Conservation (phyloP, 805 yeast species). For the Candida suzukii region DNA sequence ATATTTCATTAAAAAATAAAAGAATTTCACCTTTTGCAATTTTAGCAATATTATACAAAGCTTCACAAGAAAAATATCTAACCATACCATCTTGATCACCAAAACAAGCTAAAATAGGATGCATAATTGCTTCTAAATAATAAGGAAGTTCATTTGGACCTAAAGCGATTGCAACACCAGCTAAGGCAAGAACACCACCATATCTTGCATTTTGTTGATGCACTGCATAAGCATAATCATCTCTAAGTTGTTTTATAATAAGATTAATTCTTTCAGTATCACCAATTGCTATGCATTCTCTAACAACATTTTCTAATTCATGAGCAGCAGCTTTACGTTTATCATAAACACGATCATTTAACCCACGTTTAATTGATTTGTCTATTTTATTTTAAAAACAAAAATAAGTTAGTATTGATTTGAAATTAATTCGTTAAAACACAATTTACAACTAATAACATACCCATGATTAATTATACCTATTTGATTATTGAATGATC, state of each 20-base stretch:
- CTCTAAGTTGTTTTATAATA: slow-evolving; percentile 67
- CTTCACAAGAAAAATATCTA: slow-evolving; percentile 93
- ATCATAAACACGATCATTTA: slow-evolving; percentile 69
- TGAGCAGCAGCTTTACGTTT: slow-evolving; percentile 73
- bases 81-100: slow-evolving; percentile 98
- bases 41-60: slow-evolving; percentile 90
- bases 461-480: too few species aligned
- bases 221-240: slow-evolving; percentile 74
- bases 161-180: slow-evolving; percentile 90
- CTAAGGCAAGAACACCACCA: slow-evolving; percentile 94
- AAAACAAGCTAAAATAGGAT: slow-evolving; percentile 91
- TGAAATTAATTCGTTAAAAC: too few species aligned
- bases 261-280: slow-evolving; percentile 53
- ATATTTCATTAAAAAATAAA: slow-evolving; percentile 86
- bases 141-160: slow-evolving; percentile 79
- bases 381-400: slow-evolving; percentile 38
- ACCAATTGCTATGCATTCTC: slow-evolving; percentile 54
- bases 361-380: slow-evolving; percentile 57
- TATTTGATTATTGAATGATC: too few species aligned
- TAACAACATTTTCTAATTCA: slow-evolving; percentile 71
- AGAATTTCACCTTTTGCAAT: slow-evolving; percentile 94
- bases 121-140: slow-evolving; percentile 78
- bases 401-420: too few species aligned
- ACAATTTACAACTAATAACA: too few species aligned
- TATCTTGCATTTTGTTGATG: slow-evolving; percentile 85